phyloP scores from a whole-genome alignment of 2,329 filamentous ascomycete genomes.

The Trichoderma lentiforme region DNA sequence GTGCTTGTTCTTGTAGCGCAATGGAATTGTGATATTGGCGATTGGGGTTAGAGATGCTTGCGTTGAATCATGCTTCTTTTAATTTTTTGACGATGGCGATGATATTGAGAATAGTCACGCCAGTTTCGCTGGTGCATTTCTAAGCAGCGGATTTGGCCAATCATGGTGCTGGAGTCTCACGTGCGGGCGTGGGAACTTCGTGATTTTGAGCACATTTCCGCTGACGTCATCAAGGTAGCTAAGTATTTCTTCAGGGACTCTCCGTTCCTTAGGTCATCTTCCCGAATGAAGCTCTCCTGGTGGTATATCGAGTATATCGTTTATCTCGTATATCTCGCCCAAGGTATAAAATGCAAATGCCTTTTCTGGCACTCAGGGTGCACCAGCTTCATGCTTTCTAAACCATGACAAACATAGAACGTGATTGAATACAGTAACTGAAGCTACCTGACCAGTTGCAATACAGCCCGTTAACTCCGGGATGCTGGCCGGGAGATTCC shows the following conservation, averaged over 20 bases:
- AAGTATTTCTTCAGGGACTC: neutral
- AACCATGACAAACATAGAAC: neutral
- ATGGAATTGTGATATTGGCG: constrained; percentile 3
- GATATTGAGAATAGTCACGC: constrained; percentile 12
- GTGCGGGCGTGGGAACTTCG: constrained; percentile 28
- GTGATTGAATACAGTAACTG: neutral
- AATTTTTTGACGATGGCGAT: constrained; percentile 22
- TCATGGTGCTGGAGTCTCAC: constrained; percentile 27
- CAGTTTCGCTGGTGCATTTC: constrained; percentile 26
- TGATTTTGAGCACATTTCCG: constrained; percentile 18
- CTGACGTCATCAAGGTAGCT: constrained; percentile 28
- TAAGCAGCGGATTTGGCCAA: constrained; percentile 30
- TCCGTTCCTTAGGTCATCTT: neutral
- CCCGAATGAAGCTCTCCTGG: neutral
- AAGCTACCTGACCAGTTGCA: neutral
- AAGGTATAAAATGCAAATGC: neutral
- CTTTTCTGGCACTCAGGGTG: neutral
- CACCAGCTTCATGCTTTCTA: neutral
- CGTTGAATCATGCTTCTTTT: constrained; percentile 19
- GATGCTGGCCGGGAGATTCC: neutral
- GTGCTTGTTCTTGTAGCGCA: constrained; percentile 20
- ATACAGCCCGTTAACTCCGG: neutral
- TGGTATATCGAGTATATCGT: neutral
- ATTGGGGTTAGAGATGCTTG: constrained; percentile 11
- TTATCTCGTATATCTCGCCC: neutral